Evolutionary conservation across 345 rosid genomes (phyloP).

Genomic region (Gossypium australe): DNA sequence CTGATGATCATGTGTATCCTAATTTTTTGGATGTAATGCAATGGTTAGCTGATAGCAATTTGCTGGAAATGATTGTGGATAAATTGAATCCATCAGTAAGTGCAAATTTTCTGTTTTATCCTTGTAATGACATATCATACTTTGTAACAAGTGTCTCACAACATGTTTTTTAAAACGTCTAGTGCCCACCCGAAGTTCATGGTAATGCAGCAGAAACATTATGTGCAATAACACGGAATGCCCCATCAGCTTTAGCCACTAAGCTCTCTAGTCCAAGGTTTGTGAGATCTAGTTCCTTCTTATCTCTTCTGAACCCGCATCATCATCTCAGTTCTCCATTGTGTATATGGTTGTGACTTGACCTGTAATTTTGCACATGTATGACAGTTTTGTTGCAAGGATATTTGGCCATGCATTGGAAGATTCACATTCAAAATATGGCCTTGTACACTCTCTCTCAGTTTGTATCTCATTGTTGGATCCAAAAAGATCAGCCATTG

Average conservation of each 20-base stretch:
- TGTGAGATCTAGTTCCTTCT: constrained; percentile 20
- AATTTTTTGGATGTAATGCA: constrained; percentile 97
- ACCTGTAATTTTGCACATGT: constrained; percentile 14
- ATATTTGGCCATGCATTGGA: constrained; percentile 93
- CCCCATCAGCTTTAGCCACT: constrained; percentile 85
- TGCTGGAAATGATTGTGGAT: constrained; percentile 94
- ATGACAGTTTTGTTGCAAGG: constrained; percentile 77
- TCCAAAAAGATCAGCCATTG: constrained; percentile 68
- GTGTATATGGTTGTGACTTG: neutral
- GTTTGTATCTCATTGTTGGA: constrained; percentile 93
- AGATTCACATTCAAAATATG: constrained; percentile 83
- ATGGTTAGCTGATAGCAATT: constrained; percentile 87
- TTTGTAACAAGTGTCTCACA: constrained; percentile 18
- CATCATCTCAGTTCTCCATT: neutral
- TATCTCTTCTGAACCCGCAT: neutral
- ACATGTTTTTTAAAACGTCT: constrained; percentile 24
- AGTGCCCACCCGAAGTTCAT: constrained; percentile 87
- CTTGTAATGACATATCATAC: neutral
- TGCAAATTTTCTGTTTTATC: constrained; percentile 6
- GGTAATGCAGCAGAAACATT: constrained; percentile 93
- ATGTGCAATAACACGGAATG: constrained; percentile 85
- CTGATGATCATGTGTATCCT: constrained; percentile 92
- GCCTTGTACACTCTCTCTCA: constrained; percentile 90
- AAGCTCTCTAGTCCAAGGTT: constrained; percentile 88
- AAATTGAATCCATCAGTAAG: constrained; percentile 88